Conservation (phyloP, 2,329 filamentous ascomycete genomes). For the Penicillium digitatum region DNA sequence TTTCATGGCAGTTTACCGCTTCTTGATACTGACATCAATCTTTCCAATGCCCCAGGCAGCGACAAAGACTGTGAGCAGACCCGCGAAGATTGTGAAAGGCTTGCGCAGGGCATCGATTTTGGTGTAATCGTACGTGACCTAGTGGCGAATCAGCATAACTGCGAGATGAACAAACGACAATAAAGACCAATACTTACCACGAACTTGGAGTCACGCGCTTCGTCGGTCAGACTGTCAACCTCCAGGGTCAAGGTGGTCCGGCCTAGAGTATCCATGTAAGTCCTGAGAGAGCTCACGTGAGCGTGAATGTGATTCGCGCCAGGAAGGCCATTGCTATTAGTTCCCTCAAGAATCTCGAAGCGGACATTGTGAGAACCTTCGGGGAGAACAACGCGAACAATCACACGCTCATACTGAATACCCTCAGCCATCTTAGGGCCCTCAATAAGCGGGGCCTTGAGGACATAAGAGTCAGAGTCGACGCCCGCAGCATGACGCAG, state of each 20-base stretch:
- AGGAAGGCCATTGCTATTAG: constrained; percentile 63
- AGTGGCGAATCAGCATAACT: constrained; percentile 2
- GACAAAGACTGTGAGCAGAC: constrained; percentile 69
- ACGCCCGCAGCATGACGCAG: constrained; percentile 58
- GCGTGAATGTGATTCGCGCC: constrained; percentile 52
- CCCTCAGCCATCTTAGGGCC: constrained; percentile 84
- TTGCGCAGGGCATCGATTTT: constrained; percentile 73
- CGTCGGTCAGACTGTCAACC: constrained; percentile 83
- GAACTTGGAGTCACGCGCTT: constrained; percentile 76
- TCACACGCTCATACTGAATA: constrained; percentile 75
- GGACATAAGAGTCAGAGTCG: constrained; percentile 66
- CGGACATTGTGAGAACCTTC: constrained; percentile 69
- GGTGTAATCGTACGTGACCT: constrained; percentile 80
- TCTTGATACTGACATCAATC: constrained; percentile 76
- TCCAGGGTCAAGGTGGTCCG: constrained; percentile 77
- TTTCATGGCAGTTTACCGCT: constrained; percentile 39
- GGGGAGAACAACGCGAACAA: constrained; percentile 78
- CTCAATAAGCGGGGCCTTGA: constrained; percentile 90
- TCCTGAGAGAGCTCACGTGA: constrained; percentile 66
- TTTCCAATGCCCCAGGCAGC: constrained; percentile 70
- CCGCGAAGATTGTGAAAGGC: constrained; percentile 74
- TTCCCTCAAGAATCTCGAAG: constrained; percentile 71
- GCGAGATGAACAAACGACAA: background rate
- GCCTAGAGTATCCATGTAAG: constrained; percentile 89
- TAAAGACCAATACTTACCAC: constrained; percentile 47